Evolutionary conservation across 305 asterid genomes (phyloP), one percentile per base, ranked within the genome.

Genomic region (Solanum hybrid): DNA sequence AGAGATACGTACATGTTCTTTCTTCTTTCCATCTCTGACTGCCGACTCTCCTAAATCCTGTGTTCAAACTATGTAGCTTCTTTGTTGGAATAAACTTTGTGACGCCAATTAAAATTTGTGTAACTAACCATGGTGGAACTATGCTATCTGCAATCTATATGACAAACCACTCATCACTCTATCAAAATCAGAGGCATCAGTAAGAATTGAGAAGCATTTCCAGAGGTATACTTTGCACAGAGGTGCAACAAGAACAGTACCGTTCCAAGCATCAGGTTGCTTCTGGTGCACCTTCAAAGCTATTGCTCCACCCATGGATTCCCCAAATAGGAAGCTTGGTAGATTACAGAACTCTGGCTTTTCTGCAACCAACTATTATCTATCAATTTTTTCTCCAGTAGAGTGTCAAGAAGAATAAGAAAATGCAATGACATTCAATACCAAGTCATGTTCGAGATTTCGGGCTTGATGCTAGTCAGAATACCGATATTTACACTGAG

Each of bases 221-320:
- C 56, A 69, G 88, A 56, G 87, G 80, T 56, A 82, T 95, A 96
- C 99, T 96, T 98, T 98, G 96, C 99, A 96, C 98, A 97, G 96
- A 10, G 32, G 4, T 4, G 17, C 32, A 24, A 69, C 32, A 69
- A 24, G 76, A 69, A 69, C 76, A 24, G 32, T 12, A 72, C 98
- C 98, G 3, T 81, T 92, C 98, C 98, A 96, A 73, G 95, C 92
- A 91, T 92, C 85, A 11, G 98, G 98, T 86, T 96, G 98, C 91
- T 94, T 96, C 88, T 95, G 92, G 92, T 96, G 99, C 93, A 94
- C 95, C 93, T 96, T 96, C 72, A 96, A 91, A 42, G 98, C 96
- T 77, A 96, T 93, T 38, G 97, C 99, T 71, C 98, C 99, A 19
- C 99, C 98, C 98, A 96, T 94, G 17, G 99, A 96, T 92, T 96